These are phyloP conservation scores for Pseudopithomyces maydicus DNA, from an alignment of 2,329 filamentous ascomycete genomes.

Conservation along the genomic window DNA sequence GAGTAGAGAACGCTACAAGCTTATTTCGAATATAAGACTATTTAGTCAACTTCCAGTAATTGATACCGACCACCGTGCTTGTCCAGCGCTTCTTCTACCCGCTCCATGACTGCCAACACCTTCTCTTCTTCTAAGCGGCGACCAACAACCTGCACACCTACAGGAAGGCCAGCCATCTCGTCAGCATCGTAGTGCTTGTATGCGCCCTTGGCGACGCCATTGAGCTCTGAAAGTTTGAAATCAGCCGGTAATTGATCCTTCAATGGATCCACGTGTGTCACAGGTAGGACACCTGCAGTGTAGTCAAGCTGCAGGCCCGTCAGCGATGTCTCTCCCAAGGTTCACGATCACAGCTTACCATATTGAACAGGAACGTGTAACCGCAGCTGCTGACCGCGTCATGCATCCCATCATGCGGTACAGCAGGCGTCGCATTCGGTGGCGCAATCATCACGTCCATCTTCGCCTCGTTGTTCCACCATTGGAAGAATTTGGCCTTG, in stretches of 20 bases:
- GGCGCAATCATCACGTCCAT: slow-evolving; percentile 81
- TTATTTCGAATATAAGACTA: neutral
- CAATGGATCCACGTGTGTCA: slow-evolving; percentile 78
- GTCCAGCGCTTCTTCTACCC: slow-evolving; percentile 75
- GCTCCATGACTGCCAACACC: slow-evolving; percentile 79
- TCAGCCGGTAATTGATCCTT: slow-evolving; percentile 68
- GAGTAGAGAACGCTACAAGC: no score
- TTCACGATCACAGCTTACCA: slow-evolving; percentile 58
- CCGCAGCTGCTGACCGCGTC: slow-evolving; percentile 85
- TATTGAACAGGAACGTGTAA: slow-evolving; percentile 92
- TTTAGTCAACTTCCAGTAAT: slow-evolving; percentile 52
- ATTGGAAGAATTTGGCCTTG: slow-evolving; percentile 78
- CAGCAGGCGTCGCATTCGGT: slow-evolving; percentile 88
- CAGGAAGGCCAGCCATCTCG: slow-evolving; percentile 85
- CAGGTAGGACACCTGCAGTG: slow-evolving; percentile 78
- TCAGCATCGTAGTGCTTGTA: slow-evolving; percentile 84
- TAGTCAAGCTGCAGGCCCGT: slow-evolving; percentile 74
- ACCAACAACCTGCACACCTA: slow-evolving; percentile 84
- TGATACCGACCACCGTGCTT: slow-evolving; percentile 56
- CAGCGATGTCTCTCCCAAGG: slow-evolving; percentile 9
- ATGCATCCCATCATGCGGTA: slow-evolving; percentile 85
- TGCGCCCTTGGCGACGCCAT: slow-evolving; percentile 79
- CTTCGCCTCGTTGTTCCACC: slow-evolving; percentile 72
- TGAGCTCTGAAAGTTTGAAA: slow-evolving; percentile 69
- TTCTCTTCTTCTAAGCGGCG: slow-evolving; percentile 84